These are phyloP conservation scores for Coccomyxa subellipsoidea DNA, from an alignment of 163 green algal genomes.

Conservation along the genomic window DNA sequence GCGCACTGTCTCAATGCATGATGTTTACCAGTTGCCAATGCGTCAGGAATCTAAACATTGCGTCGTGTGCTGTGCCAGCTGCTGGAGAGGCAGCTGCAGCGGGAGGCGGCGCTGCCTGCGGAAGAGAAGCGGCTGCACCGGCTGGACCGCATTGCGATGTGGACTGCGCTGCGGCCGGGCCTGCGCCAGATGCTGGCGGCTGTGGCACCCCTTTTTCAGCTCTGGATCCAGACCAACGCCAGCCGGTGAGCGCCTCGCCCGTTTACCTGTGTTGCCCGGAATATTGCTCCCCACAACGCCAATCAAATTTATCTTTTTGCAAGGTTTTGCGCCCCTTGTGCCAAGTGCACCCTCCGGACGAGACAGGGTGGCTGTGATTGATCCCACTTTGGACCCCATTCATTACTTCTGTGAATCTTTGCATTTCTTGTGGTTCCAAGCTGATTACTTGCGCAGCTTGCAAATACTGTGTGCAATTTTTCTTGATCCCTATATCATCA, in stretches of 20 bases:
- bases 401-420: too few relatives aligned
- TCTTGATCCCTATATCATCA: too few relatives aligned
- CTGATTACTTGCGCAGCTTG: too few relatives aligned
- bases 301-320: too few relatives aligned
- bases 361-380: too few relatives aligned
- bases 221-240: constrained; percentile 67
- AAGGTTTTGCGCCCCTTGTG: too few relatives aligned
- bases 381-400: too few relatives aligned
- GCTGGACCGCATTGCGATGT: constrained; percentile 55
- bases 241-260: constrained; percentile 23
- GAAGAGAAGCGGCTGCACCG: constrained; percentile 43
- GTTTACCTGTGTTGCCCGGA: too few relatives aligned
- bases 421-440: too few relatives aligned
- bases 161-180: constrained; percentile 73
- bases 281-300: too few relatives aligned
- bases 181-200: constrained; percentile 53
- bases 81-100: constrained; percentile 26
- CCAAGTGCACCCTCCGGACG: too few relatives aligned
- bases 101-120: constrained; percentile 25
- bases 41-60: not conserved
- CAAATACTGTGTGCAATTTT: too few relatives aligned
- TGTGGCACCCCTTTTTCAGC: constrained; percentile 56
- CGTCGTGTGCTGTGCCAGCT: not conserved
- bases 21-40: not conserved
- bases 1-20: not conserved